A percentile compares a stretch with the other conserved stretches of the same genome.
Evolutionary conservation across 2,329 filamentous ascomycete genomes (phyloP).

Genomic region (Epichloe uncinata): DNA sequence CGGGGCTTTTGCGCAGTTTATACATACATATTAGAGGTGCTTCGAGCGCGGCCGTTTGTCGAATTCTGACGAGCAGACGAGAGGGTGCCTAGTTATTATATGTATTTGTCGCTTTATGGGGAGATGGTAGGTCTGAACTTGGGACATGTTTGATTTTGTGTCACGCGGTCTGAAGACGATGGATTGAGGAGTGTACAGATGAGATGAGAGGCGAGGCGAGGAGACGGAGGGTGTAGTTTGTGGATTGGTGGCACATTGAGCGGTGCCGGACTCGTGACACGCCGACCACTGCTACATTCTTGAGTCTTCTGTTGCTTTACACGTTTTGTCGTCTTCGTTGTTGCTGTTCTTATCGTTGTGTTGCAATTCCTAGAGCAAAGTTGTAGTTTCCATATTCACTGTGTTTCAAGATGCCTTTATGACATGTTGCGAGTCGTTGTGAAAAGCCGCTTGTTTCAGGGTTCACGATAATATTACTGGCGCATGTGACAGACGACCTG

Average conservation of each 20-base stretch:
- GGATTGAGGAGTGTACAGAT: constrained; percentile 14
- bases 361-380: constrained; percentile 3
- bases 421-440: background rate
- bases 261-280: constrained; percentile 21
- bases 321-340: constrained; percentile 15
- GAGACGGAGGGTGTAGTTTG: constrained; percentile 8
- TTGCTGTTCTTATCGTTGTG: constrained; percentile 22
- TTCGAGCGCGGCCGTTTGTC: constrained; percentile 1
- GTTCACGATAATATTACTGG: background rate
- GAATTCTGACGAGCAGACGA: constrained; percentile 3
- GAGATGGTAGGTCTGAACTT: constrained; percentile 19
- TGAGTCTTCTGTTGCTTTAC: constrained; percentile 31
- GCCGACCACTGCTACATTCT: constrained; percentile 32
- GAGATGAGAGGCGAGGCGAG: constrained; percentile 10
- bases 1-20: background rate
- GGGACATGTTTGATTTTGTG: constrained; percentile 14
- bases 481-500: no score
- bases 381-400: constrained; percentile 1
- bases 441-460: no score
- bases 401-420: background rate
- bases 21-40: background rate
- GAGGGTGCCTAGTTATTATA: constrained; percentile 14
- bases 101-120: constrained; percentile 20
- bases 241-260: constrained; percentile 10
- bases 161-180: constrained; percentile 16